Conservation (phyloP, 805 yeast genomes). For the Schwanniomyces pseudopolymorphus region DNA sequence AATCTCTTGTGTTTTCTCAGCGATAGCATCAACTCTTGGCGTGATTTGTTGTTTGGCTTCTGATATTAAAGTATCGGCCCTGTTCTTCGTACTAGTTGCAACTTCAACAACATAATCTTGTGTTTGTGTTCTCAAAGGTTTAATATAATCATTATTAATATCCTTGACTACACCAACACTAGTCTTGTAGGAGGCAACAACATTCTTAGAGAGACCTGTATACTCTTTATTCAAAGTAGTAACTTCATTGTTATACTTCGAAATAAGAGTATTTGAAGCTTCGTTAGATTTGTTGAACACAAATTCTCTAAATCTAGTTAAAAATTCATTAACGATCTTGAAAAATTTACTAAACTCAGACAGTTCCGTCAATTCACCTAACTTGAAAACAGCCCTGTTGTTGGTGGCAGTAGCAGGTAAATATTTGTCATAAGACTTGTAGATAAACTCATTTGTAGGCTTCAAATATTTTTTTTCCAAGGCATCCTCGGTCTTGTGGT, state of each 20-base stretch:
- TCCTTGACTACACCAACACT: conserved; percentile 30
- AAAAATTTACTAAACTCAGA: conserved; percentile 18
- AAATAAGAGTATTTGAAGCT: conserved; percentile 26
- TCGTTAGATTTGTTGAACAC: conserved; percentile 27
- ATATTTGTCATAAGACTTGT: conserved; percentile 18
- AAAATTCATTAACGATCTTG: conserved; percentile 18
- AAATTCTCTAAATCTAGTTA: conserved; percentile 19
- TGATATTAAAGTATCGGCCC: conserved; percentile 28
- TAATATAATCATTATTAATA: conserved; percentile 35
- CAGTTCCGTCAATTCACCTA: conserved; percentile 12
- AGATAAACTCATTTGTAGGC: conserved; percentile 14
- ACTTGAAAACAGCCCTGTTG: conserved; percentile 27
- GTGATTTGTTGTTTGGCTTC: conserved; percentile 20
- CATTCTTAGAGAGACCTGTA: conserved; percentile 16
- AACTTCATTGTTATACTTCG: conserved; percentile 36
- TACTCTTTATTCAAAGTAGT: conserved; percentile 15
- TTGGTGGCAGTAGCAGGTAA: conserved; percentile 25
- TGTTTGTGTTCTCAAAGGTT: conserved; percentile 40
- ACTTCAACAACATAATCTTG: conserved; percentile 39
- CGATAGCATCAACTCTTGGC: conserved; percentile 10
- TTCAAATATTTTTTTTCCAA: conserved; percentile 7
- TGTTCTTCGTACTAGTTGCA: conserved; percentile 31
- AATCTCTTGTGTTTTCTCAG: conserved; percentile 8
- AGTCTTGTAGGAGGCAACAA: conserved; percentile 35
- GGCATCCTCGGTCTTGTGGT: conserved; percentile 8